A percentile compares a stretch with the other conserved stretches of the same genome.
Evolutionary conservation across 768 basidiomycete genomes (phyloP).

Genomic region (Trichaptum fuscoviolaceum): DNA sequence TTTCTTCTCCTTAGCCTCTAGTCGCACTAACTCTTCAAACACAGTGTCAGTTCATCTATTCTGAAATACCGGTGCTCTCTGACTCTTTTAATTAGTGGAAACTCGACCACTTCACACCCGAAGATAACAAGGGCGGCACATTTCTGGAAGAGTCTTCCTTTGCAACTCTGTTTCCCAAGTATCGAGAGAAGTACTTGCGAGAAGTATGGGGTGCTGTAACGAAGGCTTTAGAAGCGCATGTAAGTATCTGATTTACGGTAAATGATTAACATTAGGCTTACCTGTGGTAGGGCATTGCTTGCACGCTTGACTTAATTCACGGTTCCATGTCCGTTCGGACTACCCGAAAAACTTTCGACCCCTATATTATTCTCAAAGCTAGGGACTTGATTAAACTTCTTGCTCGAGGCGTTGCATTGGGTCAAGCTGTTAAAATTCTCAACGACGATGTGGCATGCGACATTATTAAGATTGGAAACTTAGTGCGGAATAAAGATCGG

Average conservation of each 20-base stretch:
- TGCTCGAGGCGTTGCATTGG: constrained; percentile 83
- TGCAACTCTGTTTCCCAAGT: constrained; percentile 97
- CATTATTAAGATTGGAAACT: constrained; percentile 95
- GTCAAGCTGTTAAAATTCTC: constrained; percentile 83
- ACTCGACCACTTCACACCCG: constrained; percentile 68
- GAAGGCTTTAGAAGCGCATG: constrained; percentile 73
- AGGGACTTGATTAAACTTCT: constrained; percentile 94
- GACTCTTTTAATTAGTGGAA: constrained; percentile 60
- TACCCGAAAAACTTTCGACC: constrained; percentile 95
- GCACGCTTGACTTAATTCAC: constrained; percentile 90
- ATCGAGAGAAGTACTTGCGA: constrained; percentile 92
- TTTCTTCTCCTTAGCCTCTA: background rate
- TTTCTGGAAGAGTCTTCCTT: constrained; percentile 97
- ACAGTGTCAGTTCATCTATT: constrained; percentile 25
- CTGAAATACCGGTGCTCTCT: background rate
- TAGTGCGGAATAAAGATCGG: constrained; percentile 92
- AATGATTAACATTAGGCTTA: background rate
- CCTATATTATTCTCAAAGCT: constrained; percentile 93
- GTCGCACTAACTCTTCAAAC: constrained; percentile 7
- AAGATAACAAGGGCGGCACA: constrained; percentile 75
- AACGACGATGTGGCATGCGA: constrained; percentile 90
- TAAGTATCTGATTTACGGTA: constrained; percentile 26
- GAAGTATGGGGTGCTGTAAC: constrained; percentile 95
- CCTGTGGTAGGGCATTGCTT: constrained; percentile 68
- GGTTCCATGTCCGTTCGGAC: constrained; percentile 98